phyloP scores from a whole-genome alignment of 768 basidiomycete genomes.

The Tylopilus felleus region DNA sequence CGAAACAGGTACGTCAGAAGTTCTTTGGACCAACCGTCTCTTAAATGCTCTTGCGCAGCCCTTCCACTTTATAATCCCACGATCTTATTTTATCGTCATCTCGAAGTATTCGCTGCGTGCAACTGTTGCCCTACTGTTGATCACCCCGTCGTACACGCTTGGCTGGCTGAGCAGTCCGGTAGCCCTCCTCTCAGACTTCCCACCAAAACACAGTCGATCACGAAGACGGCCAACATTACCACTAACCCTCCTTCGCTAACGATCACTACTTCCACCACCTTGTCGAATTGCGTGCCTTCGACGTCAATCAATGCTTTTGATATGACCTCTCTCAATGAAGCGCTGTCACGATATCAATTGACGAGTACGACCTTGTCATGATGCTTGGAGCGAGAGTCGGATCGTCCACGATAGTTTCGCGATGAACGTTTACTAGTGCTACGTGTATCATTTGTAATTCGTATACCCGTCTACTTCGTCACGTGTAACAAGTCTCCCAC shows the following conservation, averaged over 20 bases:
- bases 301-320: constrained; percentile 21
- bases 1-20: constrained; percentile 38
- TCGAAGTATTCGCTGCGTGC: constrained; percentile 46
- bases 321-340: constrained; percentile 23
- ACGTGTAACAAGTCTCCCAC: constrained; percentile 15
- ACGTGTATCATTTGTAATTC: constrained; percentile 4
- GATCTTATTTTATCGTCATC: constrained; percentile 41
- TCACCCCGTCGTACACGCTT: constrained; percentile 40
- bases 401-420: constrained; percentile 1
- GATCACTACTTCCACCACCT: constrained; percentile 8
- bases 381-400: neutral
- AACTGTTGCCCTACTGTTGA: constrained; percentile 36
- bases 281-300: constrained; percentile 4
- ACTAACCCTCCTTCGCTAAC: constrained; percentile 11
- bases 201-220: constrained; percentile 12
- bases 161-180: constrained; percentile 33
- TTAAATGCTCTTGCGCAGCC: constrained; percentile 27
- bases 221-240: constrained; percentile 1
- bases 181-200: constrained; percentile 7
- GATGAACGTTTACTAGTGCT: constrained; percentile 2
- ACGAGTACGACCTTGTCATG: constrained; percentile 9
- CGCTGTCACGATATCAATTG: constrained; percentile 26
- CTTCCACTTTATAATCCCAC: constrained; percentile 56
- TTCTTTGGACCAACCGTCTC: neutral
- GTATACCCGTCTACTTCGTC: constrained; percentile 10